These are phyloP conservation scores for Phytophthora ramorum DNA, from an alignment of 352 stramenopile species.

Conservation along the genomic window DNA sequence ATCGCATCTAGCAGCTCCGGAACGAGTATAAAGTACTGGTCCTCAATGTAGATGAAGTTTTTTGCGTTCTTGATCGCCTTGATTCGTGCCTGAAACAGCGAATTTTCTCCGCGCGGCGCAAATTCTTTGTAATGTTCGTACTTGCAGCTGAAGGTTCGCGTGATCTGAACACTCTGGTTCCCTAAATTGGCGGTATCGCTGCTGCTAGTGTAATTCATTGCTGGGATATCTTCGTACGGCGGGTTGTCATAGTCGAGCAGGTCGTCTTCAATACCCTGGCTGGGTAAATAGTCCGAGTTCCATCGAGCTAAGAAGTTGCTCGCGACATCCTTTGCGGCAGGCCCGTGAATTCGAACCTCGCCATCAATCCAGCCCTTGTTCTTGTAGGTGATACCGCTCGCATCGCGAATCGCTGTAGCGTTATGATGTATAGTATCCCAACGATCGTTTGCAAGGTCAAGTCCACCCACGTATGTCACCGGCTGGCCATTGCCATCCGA, in stretches of 20 bases:
- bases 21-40: constrained; percentile 33
- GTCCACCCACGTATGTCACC: constrained; percentile 58
- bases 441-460: constrained; percentile 62
- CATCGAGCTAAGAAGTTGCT: constrained; percentile 64
- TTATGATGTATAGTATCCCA: constrained; percentile 73
- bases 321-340: constrained; percentile 55
- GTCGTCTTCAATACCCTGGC: constrained; percentile 32
- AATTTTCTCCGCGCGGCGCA: constrained; percentile 26
- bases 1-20: constrained; percentile 30
- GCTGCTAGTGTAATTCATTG: constrained; percentile 41
- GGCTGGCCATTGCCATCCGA: constrained; percentile 19
- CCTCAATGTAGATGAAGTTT: constrained; percentile 38
- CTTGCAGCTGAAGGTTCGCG: constrained; percentile 33
- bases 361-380: constrained; percentile 68
- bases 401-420: constrained; percentile 41
- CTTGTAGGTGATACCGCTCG: constrained; percentile 38
- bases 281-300: constrained; percentile 47
- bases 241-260: constrained; percentile 56
- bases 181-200: constrained; percentile 35
- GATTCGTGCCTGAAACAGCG: constrained; percentile 25
- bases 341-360: constrained; percentile 52
- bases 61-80: constrained; percentile 36
- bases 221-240: constrained; percentile 37
- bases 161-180: constrained; percentile 31
- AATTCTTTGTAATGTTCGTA: constrained; percentile 30